Percentiles rank a stretch among this genome's conserved stretches.
Conservation (phyloP, 352 stramenopile species). For the Peronosclerospora sorghi region DNA sequence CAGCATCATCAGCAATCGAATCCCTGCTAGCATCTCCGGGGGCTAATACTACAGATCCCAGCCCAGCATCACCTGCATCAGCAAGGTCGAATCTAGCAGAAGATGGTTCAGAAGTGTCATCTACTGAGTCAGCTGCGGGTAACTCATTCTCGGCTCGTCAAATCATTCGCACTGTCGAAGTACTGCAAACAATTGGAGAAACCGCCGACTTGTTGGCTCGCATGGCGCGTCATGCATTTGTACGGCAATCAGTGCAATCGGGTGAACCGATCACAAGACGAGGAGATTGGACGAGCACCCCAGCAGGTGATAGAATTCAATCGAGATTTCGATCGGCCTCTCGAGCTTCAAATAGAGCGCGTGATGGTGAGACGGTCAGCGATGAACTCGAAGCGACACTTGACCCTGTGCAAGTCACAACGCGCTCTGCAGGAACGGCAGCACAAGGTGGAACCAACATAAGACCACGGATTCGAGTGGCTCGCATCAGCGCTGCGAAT, state of each 20-base stretch:
- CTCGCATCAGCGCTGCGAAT: constrained; percentile 11
- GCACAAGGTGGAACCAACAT: constrained; percentile 2
- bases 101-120: background rate
- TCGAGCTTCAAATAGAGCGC: background rate
- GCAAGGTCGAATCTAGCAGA: background rate
- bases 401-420: constrained; percentile 5
- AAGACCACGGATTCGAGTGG: constrained; percentile 12
- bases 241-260: constrained; percentile 26
- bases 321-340: constrained; percentile 1
- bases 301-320: constrained; percentile 2
- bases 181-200: constrained; percentile 43
- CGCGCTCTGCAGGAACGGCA: constrained; percentile 3
- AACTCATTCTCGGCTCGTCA: constrained; percentile 11
- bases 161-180: constrained; percentile 37
- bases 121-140: background rate
- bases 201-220: constrained; percentile 34
- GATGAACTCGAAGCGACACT: constrained; percentile 4
- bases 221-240: constrained; percentile 38
- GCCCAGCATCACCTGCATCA: background rate
- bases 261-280: constrained; percentile 13
- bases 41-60: background rate
- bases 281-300: background rate
- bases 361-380: background rate
- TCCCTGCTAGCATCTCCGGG: background rate
- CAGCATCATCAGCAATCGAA: background rate